A percentile compares a stretch with the other conserved stretches of the same genome.
Conservation (phyloP, 805 yeast species). For the Wickerhamiella nectarea region DNA sequence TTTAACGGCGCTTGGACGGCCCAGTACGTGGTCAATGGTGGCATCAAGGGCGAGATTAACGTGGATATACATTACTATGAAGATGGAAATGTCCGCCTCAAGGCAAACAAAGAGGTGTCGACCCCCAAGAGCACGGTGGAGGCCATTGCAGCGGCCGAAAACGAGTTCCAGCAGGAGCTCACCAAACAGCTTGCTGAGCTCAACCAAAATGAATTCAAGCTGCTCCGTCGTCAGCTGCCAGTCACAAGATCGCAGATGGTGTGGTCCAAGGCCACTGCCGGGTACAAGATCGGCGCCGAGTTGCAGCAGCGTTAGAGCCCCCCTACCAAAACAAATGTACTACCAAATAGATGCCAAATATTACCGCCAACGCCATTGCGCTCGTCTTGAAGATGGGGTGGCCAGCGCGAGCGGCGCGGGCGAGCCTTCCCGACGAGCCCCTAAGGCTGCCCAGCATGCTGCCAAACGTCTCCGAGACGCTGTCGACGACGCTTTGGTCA, state of each 20-base stretch:
- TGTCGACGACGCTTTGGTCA: slow-evolving; percentile 31
- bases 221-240: slow-evolving; percentile 80
- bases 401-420: slow-evolving; percentile 45
- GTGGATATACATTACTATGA: slow-evolving; percentile 86
- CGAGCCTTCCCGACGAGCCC: slow-evolving; percentile 37
- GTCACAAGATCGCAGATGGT: slow-evolving; percentile 80
- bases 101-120: slow-evolving; percentile 28
- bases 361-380: slow-evolving; percentile 38
- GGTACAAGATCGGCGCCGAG: slow-evolving; percentile 58
- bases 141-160: slow-evolving; percentile 40
- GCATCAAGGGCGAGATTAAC: slow-evolving; percentile 36
- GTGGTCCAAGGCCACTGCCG: slow-evolving; percentile 91
- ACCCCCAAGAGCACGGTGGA: slow-evolving; percentile 18
- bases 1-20: slow-evolving; percentile 88
- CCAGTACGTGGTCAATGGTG: slow-evolving; percentile 38
- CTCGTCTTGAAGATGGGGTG: slow-evolving; percentile 48
- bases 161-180: slow-evolving; percentile 42
- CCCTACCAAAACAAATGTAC: slow-evolving; percentile 33
- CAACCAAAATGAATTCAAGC: slow-evolving; percentile 72
- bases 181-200: slow-evolving; percentile 52
- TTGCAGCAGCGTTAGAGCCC: slow-evolving; percentile 12
- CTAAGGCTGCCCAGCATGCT: slow-evolving; percentile 36
- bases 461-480: slow-evolving; percentile 39
- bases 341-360: slow-evolving; percentile 45
- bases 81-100: slow-evolving; percentile 86